Evolutionary conservation across 2,329 filamentous ascomycete genomes (phyloP).

Genomic region (Rhinocladiella mackenziei): DNA sequence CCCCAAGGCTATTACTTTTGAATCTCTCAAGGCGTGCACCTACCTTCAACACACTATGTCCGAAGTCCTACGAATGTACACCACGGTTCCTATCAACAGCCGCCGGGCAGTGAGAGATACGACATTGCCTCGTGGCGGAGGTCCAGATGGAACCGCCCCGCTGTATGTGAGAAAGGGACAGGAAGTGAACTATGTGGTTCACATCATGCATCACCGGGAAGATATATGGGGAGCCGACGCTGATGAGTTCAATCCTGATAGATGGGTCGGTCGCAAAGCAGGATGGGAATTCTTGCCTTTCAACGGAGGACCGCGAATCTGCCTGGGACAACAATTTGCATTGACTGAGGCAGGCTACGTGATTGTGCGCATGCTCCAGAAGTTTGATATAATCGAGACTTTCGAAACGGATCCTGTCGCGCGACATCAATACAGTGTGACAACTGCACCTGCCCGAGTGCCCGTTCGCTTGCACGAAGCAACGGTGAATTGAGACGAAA

Average conservation of each 20-base stretch:
- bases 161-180: conserved; percentile 44
- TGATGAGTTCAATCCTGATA: conserved; percentile 58
- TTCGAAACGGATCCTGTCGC: conserved; percentile 18
- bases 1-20: conserved; percentile 42
- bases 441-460: conserved; percentile 23
- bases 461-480: conserved; percentile 24
- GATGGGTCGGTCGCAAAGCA: conserved; percentile 68
- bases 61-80: conserved; percentile 43
- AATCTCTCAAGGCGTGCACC: conserved; percentile 40
- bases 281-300: conserved; percentile 52
- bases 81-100: conserved; percentile 46
- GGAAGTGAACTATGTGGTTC: conserved; percentile 42
- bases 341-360: conserved; percentile 66
- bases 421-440: conserved; percentile 24
- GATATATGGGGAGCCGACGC: conserved; percentile 28
- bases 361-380: conserved; percentile 67
- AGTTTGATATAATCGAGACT: conserved; percentile 59
- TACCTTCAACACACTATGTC: conserved; percentile 34
- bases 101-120: conserved; percentile 41
- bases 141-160: conserved; percentile 47
- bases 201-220: conserved; percentile 49
- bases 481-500: no score
- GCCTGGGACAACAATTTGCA: conserved; percentile 63
- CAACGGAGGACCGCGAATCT: conserved; percentile 30
- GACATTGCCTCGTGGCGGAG: conserved; percentile 53